Evolutionary conservation across 192 early-diverging fungal genomes (phyloP).

Genomic region (Coemansia sp.): DNA sequence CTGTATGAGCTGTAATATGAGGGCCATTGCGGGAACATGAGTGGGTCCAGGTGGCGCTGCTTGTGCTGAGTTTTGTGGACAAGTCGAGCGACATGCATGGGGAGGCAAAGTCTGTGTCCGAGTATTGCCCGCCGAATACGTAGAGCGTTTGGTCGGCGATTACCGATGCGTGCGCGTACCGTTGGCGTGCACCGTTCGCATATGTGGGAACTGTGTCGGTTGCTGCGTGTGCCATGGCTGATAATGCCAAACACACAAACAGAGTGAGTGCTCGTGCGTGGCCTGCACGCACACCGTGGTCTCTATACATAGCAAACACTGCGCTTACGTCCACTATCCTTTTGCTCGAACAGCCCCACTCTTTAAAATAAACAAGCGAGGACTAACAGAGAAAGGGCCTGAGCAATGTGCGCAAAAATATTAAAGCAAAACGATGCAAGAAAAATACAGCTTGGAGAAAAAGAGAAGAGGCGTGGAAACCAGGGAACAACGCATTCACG

Average conservation of each 20-base stretch:
- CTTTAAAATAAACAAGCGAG: no score
- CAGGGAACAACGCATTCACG: slow-evolving; percentile 1
- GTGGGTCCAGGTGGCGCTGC: slow-evolving; percentile 21
- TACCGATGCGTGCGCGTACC: slow-evolving; percentile 39
- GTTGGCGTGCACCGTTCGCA: slow-evolving; percentile 13
- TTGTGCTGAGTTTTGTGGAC: slow-evolving; percentile 19
- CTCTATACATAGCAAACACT: not conserved
- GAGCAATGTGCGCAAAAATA: not conserved
- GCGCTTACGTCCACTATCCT: no score
- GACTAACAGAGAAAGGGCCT: no score
- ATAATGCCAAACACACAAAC: slow-evolving; percentile 12
- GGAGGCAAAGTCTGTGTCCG: slow-evolving; percentile 20
- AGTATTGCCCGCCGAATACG: slow-evolving; percentile 37
- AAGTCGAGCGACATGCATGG: slow-evolving; percentile 37
- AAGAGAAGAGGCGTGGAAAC: slow-evolving; percentile 14
- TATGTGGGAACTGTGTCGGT: slow-evolving; percentile 9
- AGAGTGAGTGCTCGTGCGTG: not conserved
- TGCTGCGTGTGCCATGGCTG: not conserved
- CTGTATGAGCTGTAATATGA: slow-evolving; percentile 34
- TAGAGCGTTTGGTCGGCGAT: slow-evolving; percentile 49
- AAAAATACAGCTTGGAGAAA: not conserved
- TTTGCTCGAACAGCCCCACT: no score
- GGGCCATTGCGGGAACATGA: slow-evolving; percentile 24
- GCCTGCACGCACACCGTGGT: not conserved
- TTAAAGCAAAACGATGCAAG: not conserved